Evolutionary conservation across 1,284 basidiomycete species (phyloP).

Genomic region (Cryptococcus amylolentus): DNA sequence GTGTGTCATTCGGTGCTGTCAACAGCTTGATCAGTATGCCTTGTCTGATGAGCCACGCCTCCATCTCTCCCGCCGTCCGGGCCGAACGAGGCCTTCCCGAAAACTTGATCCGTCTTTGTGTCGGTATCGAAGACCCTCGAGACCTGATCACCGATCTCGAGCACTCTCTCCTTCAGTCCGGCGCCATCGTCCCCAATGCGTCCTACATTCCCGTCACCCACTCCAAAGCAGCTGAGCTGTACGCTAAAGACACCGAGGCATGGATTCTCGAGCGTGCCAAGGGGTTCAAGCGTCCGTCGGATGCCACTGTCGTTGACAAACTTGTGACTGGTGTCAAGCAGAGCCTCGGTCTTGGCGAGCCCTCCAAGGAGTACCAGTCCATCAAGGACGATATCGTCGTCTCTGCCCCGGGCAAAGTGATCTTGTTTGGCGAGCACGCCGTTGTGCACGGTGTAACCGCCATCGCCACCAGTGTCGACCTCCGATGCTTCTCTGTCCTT

Average conservation of each 20-base stretch:
- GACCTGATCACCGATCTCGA: conserved; percentile 96
- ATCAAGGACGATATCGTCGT: conserved; percentile 62
- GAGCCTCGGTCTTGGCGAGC: conserved; percentile 26
- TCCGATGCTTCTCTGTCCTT: conserved; percentile 87
- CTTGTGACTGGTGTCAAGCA: conserved; percentile 35
- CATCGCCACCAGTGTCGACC: conserved; percentile 88
- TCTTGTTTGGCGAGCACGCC: conserved; percentile 97
- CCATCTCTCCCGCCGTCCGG: conserved; percentile 88
- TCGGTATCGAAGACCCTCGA: conserved; percentile 92
- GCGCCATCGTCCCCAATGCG: conserved; percentile 62
- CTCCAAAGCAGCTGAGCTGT: conserved; percentile 33
- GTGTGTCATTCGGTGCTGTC: conserved; percentile 95
- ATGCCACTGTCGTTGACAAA: conserved; percentile 18
- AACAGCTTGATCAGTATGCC: conserved; percentile 99
- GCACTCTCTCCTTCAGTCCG: conserved; percentile 83
- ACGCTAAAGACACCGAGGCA: conserved; percentile 30
- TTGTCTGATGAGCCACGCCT: conserved; percentile 98
- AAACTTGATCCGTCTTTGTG: conserved; percentile 94
- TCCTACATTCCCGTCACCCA: conserved; percentile 27
- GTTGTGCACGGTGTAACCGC: conserved; percentile 98
- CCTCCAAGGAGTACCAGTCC: conserved; percentile 16
- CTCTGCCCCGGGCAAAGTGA: conserved; percentile 96
- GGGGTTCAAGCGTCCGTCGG: conserved; percentile 37
- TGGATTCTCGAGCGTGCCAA: conserved; percentile 47
- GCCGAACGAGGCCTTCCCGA: conserved; percentile 93